Evolutionary conservation across 169 alveolate species (phyloP).

Genomic region (Gregarina niphandrodes): DNA sequence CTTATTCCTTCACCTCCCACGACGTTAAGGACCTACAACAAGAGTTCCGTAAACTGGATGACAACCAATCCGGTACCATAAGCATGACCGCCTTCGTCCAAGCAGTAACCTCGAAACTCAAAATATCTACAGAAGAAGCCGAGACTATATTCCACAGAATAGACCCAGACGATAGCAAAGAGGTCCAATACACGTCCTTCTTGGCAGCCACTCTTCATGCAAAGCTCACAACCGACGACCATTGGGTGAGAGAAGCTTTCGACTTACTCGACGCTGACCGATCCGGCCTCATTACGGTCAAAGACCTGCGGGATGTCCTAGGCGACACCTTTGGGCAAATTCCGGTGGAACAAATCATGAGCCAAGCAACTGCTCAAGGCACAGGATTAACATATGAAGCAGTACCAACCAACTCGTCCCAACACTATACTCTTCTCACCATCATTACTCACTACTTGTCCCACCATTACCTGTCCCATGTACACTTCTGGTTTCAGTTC

Average conservation of each 20-base stretch:
- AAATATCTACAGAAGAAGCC: not conserved
- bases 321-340: slow-evolving; percentile 2
- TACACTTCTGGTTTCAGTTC: no score
- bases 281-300: not conserved
- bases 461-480: no score
- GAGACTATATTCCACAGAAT: not conserved
- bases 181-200: slow-evolving; percentile 7
- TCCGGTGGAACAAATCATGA: not conserved
- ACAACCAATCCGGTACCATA: slow-evolving; percentile 6
- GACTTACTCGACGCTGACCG: not conserved
- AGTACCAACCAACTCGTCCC: not conserved
- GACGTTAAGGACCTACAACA: slow-evolving; percentile 2
- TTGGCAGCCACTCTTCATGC: slow-evolving; percentile 7
- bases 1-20: slow-evolving; percentile 1
- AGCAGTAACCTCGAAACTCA: not conserved
- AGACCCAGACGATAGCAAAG: not conserved
- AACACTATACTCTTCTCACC: no score
- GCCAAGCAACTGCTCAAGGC: not conserved
- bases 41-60: not conserved
- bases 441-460: no score
- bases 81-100: not conserved
- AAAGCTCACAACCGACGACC: slow-evolving; percentile 2
- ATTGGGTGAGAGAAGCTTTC: slow-evolving; percentile 8
- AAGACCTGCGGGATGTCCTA: slow-evolving; percentile 1
- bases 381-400: not conserved